Percentiles rank a stretch among this genome's conserved stretches.
Conservation (phyloP, 768 basidiomycete genomes). For the Nidularia pulvinata region DNA sequence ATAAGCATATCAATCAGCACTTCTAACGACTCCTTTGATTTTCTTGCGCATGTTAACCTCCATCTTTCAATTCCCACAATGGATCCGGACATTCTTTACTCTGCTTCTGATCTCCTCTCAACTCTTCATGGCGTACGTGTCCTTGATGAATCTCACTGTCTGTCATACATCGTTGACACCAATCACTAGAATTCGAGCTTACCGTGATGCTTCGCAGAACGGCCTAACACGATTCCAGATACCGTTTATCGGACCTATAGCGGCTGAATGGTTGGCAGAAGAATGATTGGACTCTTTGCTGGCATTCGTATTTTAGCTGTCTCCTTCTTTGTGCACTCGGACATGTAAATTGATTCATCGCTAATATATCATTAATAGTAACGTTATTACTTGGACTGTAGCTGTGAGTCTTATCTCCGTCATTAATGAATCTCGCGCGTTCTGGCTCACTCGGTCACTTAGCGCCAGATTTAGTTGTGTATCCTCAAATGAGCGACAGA, state of each 20-base stretch:
- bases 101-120: constrained; percentile 39
- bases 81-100: constrained; percentile 49
- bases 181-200: constrained; percentile 38
- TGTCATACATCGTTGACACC: no score
- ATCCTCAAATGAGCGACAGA: no score
- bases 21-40: constrained; percentile 65
- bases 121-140: constrained; percentile 57
- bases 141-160: background rate
- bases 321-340: no score
- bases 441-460: no score
- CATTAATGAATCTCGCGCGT: no score
- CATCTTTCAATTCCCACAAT: constrained; percentile 48
- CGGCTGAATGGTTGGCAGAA: constrained; percentile 69
- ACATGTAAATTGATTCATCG: no score
- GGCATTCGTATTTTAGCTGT: no score
- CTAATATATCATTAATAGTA: no score
- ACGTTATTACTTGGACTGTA: no score
- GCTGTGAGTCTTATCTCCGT: no score
- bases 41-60: constrained; percentile 54
- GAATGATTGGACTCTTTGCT: no score
- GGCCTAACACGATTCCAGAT: constrained; percentile 58
- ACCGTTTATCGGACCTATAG: constrained; percentile 63
- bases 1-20: constrained; percentile 78
- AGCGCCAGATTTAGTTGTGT: no score
- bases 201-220: constrained; percentile 48